Evolutionary conservation across 768 basidiomycete species (phyloP).

Genomic region (Auriscalpium orientale): DNA sequence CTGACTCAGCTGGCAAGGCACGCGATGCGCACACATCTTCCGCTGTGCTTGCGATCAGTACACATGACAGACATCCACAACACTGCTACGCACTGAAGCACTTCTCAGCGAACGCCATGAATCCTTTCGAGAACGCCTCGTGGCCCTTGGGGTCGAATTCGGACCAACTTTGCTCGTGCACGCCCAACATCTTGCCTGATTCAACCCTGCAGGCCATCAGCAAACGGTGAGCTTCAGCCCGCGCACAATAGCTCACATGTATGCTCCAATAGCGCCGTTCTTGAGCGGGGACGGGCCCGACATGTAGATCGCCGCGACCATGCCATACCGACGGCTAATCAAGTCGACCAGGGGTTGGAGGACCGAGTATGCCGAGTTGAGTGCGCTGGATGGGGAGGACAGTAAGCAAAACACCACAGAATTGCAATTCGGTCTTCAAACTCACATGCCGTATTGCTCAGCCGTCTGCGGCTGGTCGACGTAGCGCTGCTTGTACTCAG

Average conservation of each 20-base stretch:
- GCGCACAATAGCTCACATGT: neutral
- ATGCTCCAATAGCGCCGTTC: neutral
- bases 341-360: neutral
- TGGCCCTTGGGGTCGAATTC: neutral
- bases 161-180: neutral
- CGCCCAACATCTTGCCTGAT: neutral
- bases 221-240: neutral
- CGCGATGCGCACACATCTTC: neutral
- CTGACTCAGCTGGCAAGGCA: neutral
- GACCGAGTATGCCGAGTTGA: neutral
- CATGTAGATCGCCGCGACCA: neutral
- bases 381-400: neutral
- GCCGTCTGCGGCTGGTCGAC: neutral
- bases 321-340: neutral
- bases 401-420: neutral
- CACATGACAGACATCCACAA: neutral
- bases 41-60: neutral
- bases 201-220: neutral
- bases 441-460: neutral
- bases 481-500: neutral
- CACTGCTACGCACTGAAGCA: neutral
- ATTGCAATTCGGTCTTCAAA: neutral
- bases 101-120: neutral
- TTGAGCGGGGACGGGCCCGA: neutral
- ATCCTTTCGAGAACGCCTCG: neutral